phyloP scores from a whole-genome alignment of 2,329 filamentous ascomycete species.

The Epichloe bromicola region DNA sequence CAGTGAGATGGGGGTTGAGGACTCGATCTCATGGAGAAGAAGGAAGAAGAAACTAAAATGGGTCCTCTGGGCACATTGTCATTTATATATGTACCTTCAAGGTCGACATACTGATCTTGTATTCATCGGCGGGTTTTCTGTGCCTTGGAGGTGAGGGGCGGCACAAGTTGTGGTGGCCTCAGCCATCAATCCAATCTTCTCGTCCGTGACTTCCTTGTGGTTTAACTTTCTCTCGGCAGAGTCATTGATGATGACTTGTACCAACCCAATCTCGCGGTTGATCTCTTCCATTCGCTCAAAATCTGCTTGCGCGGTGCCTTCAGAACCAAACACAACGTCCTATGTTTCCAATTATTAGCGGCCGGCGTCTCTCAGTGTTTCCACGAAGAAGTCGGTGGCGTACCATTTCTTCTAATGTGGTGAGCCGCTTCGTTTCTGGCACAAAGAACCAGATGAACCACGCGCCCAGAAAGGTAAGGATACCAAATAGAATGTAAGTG shows the following conservation, averaged over 20 bases:
- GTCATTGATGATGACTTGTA: too few species aligned
- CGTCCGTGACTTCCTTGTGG: background rate
- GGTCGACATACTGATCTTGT: too few species aligned
- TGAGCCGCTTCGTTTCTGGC: constrained; percentile 50
- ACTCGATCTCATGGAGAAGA: too few species aligned
- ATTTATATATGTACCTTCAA: too few species aligned
- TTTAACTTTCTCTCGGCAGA: too few species aligned
- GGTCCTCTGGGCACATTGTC: too few species aligned
- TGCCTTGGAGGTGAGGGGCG: too few species aligned
- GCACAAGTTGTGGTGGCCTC: background rate
- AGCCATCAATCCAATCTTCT: background rate
- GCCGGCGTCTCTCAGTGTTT: background rate
- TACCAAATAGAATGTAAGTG: constrained; percentile 58
- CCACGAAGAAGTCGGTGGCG: background rate
- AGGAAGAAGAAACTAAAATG: too few species aligned
- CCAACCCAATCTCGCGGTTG: constrained; percentile 35
- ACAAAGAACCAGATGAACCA: constrained; percentile 50
- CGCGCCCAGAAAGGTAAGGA: constrained; percentile 49
- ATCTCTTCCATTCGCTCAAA: constrained; percentile 62
- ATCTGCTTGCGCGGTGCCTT: constrained; percentile 54
- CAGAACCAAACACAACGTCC: constrained; percentile 53
- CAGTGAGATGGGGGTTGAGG: too few species aligned
- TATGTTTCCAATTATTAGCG: constrained; percentile 8
- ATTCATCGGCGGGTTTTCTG: too few species aligned
- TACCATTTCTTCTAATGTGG: constrained; percentile 51